phyloP scores from a whole-genome alignment of 2,329 filamentous ascomycete species.

The Ilyonectria destructans region DNA sequence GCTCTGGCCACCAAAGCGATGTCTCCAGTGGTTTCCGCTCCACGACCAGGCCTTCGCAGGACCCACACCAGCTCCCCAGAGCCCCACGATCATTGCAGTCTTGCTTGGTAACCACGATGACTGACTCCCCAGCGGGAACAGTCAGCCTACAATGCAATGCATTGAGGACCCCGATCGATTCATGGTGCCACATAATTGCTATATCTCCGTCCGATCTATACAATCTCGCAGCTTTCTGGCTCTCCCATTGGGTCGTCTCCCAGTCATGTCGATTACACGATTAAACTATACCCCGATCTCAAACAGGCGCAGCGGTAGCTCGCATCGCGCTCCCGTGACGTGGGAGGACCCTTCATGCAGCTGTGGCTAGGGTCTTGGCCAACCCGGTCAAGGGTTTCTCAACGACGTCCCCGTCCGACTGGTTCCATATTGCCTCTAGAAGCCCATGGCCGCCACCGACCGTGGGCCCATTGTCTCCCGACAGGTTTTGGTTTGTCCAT shows the following conservation, averaged over 20 bases:
- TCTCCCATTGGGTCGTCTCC: conserved; percentile 36
- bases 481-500: background rate
- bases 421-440: background rate
- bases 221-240: background rate
- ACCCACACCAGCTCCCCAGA: background rate
- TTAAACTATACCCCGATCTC: conserved; percentile 44
- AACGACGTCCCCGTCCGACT: background rate
- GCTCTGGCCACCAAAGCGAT: background rate
- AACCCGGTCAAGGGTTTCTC: background rate
- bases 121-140: background rate
- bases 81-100: background rate
- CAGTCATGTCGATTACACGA: conserved; percentile 11
- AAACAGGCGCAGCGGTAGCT: conserved; percentile 48
- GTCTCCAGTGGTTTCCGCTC: background rate
- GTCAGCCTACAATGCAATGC: background rate
- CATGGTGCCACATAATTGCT: conserved; percentile 19
- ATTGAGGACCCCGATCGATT: background rate
- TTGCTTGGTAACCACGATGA: background rate
- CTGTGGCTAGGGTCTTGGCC: background rate
- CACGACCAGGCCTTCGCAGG: background rate
- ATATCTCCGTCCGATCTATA: conserved; percentile 33
- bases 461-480: background rate
- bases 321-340: conserved; percentile 46
- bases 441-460: background rate
- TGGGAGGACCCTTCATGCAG: conserved; percentile 48